Conservation (phyloP, 169 alveolate species). For the Amoebophrya sp. region DNA sequence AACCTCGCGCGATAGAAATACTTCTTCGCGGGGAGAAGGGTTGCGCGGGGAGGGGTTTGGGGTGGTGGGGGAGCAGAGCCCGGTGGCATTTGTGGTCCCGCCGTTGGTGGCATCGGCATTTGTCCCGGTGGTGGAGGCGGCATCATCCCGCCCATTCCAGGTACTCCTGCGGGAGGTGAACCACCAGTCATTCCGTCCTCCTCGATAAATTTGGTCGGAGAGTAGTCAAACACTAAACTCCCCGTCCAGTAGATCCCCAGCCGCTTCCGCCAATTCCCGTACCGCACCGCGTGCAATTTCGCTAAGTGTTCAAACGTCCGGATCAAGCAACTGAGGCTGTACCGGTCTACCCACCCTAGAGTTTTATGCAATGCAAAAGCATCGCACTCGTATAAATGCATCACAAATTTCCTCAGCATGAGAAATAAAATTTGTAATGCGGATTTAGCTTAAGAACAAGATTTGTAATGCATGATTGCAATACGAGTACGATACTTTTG, state of each 20-base stretch:
- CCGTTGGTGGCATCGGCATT: background rate
- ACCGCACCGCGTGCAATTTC: background rate
- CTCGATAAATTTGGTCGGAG: background rate
- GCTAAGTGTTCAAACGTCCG: background rate
- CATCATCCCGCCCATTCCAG: background rate
- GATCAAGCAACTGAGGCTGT: background rate
- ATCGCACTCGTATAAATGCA: too few species aligned
- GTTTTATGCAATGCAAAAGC: too few species aligned
- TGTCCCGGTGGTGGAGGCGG: background rate
- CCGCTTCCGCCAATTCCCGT: background rate
- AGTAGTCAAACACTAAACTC: background rate
- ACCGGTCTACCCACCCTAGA: background rate
- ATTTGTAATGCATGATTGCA: too few species aligned
- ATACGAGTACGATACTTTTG: too few species aligned
- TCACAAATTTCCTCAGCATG: too few species aligned
- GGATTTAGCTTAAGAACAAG: too few species aligned
- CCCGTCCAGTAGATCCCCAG: conserved; percentile 5
- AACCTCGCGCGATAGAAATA: background rate
- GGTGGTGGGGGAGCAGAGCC: too few species aligned
- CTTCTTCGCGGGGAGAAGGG: background rate
- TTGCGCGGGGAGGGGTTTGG: too few species aligned
- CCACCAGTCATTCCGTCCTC: background rate
- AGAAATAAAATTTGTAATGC: too few species aligned
- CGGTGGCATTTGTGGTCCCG: too few species aligned
- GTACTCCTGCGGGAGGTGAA: too few species aligned